Evolutionary conservation across 2,329 filamentous ascomycete genomes (phyloP).

Genomic region (Daldinia sp.): DNA sequence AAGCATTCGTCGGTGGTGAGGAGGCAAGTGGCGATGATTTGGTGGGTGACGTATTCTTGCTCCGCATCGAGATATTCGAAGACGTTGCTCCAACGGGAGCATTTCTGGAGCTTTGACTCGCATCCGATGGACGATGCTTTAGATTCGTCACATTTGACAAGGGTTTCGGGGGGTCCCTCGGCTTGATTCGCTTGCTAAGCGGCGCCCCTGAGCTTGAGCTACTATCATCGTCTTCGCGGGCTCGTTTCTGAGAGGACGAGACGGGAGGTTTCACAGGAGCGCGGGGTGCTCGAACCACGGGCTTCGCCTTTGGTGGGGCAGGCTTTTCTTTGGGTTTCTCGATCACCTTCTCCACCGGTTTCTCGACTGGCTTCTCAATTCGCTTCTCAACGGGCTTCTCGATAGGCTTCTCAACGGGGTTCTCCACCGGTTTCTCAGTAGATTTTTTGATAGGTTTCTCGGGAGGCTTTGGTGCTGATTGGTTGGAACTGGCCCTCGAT

Average conservation of each 20-base stretch:
- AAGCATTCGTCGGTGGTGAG: constrained; percentile 71
- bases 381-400: constrained; percentile 21
- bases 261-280: constrained; percentile 46
- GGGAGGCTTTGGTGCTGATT: constrained; percentile 45
- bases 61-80: constrained; percentile 54
- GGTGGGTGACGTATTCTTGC: constrained; percentile 64
- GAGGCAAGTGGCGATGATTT: constrained; percentile 73
- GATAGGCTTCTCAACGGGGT: constrained; percentile 17
- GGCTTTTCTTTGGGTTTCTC: constrained; percentile 43
- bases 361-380: constrained; percentile 31
- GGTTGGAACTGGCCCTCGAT: constrained; percentile 47
- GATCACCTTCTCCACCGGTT: constrained; percentile 39
- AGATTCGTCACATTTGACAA: constrained; percentile 45
- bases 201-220: constrained; percentile 68
- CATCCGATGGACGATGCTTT: constrained; percentile 60
- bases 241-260: constrained; percentile 57
- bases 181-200: constrained; percentile 65
- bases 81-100: constrained; percentile 47
- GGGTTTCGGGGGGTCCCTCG: constrained; percentile 51
- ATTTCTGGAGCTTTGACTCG: constrained; percentile 57
- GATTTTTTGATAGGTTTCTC: constrained; percentile 34
- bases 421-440: constrained; percentile 30
- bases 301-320: constrained; percentile 45
- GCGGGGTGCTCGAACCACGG: constrained; percentile 43
- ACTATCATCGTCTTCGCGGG: constrained; percentile 62